Evolutionary conservation across 441 rosid species (phyloP).

Genomic region (Omphalea diandra): DNA sequence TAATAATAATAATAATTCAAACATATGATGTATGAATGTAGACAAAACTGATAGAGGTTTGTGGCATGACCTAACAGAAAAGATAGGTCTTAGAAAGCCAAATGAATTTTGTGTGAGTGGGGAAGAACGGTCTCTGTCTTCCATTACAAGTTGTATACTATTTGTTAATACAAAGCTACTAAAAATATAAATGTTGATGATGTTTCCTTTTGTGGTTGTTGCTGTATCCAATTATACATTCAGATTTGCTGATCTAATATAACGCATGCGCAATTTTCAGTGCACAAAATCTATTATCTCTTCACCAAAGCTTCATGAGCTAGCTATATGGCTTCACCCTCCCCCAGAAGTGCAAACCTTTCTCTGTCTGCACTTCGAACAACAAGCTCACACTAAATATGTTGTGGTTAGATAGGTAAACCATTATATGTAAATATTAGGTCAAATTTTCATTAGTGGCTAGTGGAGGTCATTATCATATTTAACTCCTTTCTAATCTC

Average conservation of each 20-base stretch:
- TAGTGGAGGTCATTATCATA: background rate
- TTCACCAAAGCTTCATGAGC: too few species aligned
- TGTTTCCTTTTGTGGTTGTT: conserved; percentile 24
- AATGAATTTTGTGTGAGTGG: conserved; percentile 9
- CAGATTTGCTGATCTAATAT: conserved; percentile 24
- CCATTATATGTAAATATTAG: too few species aligned
- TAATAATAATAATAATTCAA: too few species aligned
- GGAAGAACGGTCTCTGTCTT: conserved; percentile 20
- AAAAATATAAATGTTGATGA: background rate
- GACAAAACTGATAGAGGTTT: too few species aligned
- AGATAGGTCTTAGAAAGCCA: conserved; percentile 5
- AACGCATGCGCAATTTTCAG: conserved; percentile 20
- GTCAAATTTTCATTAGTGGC: conserved; percentile 5
- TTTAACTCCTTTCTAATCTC: background rate
- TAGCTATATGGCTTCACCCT: too few species aligned
- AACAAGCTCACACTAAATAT: too few species aligned
- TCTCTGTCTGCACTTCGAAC: too few species aligned
- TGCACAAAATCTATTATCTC: conserved; percentile 16
- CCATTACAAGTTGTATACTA: conserved; percentile 28
- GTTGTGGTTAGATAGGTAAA: too few species aligned
- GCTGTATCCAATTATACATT: conserved; percentile 23
- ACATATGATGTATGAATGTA: too few species aligned
- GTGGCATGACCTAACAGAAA: conserved; percentile 37
- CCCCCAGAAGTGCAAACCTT: too few species aligned
- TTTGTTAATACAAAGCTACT: conserved; percentile 10